Conservation (phyloP, 148 eudicot genomes). For the Salicornia ramosissima region DNA sequence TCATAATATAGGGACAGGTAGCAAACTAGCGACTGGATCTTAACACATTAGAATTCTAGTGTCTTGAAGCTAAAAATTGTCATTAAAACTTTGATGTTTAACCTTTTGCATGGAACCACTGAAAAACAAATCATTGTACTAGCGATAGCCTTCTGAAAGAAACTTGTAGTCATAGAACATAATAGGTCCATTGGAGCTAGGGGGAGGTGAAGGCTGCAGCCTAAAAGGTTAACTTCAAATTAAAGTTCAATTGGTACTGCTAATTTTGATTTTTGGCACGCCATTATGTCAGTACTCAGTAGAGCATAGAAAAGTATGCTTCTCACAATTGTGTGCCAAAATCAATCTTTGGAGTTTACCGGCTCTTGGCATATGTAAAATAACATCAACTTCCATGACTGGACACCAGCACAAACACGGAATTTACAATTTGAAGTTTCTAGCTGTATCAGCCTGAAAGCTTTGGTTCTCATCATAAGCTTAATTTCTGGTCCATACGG, state of each 20-base stretch:
- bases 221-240: not conserved
- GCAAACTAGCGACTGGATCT: not conserved
- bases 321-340: too few species aligned
- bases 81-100: not conserved
- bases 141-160: too few species aligned
- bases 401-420: not conserved
- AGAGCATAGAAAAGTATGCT: too few species aligned
- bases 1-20: not conserved
- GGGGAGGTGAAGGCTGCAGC: constrained; percentile 1
- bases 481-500: not conserved
- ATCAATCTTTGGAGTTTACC: too few species aligned
- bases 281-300: too few species aligned
- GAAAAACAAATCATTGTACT: too few species aligned
- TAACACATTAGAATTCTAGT: not conserved
- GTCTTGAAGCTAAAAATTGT: not conserved
- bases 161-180: not conserved
- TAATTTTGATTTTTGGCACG: too few species aligned
- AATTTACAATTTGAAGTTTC: not conserved
- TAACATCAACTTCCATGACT: not conserved
- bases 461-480: not conserved
- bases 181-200: not conserved
- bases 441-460: not conserved
- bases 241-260: not conserved
- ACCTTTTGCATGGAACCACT: not conserved
- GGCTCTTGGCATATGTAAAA: not conserved